phyloP scores from a whole-genome alignment of 345 rosid genomes.

The Noccaea bulbosa region DNA sequence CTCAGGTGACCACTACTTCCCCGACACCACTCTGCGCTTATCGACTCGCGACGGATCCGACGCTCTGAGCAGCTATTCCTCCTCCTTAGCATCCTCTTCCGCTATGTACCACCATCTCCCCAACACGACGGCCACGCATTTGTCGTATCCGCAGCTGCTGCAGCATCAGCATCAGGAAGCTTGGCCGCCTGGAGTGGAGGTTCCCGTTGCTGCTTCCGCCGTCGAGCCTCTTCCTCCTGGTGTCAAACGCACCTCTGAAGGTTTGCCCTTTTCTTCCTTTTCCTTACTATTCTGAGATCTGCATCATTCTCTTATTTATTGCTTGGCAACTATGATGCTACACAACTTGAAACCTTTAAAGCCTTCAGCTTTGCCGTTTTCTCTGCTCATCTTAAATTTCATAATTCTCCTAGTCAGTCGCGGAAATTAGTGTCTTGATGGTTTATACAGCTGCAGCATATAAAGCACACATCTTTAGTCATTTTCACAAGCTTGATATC shows the following conservation, averaged over 20 bases:
- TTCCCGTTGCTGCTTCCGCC: constrained; percentile 42
- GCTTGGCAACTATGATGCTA: neutral
- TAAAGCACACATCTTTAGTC: constrained; percentile 1
- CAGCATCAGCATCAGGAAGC: constrained; percentile 46
- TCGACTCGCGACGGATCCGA: constrained; percentile 43
- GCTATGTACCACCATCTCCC: constrained; percentile 45
- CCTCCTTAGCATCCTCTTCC: constrained; percentile 41
- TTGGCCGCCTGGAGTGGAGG: constrained; percentile 53
- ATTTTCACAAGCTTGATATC: constrained; percentile 6
- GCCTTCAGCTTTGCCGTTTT: constrained; percentile 18
- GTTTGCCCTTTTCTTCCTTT: constrained; percentile 30
- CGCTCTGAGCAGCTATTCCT: constrained; percentile 39
- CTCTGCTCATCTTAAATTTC: constrained; percentile 11
- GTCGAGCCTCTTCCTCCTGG: constrained; percentile 54
- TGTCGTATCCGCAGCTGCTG: constrained; percentile 43
- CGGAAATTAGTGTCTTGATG: neutral
- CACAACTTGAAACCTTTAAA: constrained; percentile 8
- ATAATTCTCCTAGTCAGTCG: neutral
- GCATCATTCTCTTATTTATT: constrained; percentile 21
- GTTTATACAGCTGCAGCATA: constrained; percentile 11
- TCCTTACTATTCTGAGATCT: constrained; percentile 29
- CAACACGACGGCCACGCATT: constrained; percentile 44
- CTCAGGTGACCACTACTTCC: constrained; percentile 35
- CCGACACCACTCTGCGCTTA: constrained; percentile 37
- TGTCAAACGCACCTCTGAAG: constrained; percentile 66